A percentile compares a stretch with the other conserved stretches of the same genome.
Evolutionary conservation across 148 eudicot species (phyloP).

Genomic region (Polygonum aviculare): DNA sequence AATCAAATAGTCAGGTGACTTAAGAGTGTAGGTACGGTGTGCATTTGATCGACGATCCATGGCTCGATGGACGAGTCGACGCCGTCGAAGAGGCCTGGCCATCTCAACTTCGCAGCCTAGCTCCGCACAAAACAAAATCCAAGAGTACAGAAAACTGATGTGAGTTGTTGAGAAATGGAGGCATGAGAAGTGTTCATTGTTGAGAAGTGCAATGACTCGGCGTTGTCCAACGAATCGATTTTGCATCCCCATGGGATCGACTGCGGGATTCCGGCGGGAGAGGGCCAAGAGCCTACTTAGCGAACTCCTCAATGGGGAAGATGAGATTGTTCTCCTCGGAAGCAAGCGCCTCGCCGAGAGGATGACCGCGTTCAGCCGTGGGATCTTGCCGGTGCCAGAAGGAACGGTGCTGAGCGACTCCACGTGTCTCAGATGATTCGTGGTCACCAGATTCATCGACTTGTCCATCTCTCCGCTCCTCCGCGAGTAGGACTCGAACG

Average conservation of each 20-base stretch:
- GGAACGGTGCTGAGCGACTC: conserved; percentile 39
- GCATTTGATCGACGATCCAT: conserved; percentile 92
- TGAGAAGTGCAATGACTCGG: no score
- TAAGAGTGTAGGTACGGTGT: conserved; percentile 29
- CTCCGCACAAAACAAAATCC: background rate
- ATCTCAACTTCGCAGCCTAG: conserved; percentile 84
- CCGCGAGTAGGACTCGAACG: background rate
- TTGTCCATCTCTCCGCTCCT: conserved; percentile 6
- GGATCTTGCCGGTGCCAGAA: conserved; percentile 54
- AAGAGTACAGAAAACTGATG: background rate
- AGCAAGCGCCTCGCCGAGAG: conserved; percentile 78
- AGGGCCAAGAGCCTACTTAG: conserved; percentile 37
- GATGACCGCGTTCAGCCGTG: conserved; percentile 59
- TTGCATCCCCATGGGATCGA: no score
- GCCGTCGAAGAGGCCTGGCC: conserved; percentile 63
- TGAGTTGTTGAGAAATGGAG: background rate
- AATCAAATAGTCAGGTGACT: background rate
- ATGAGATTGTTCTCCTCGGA: conserved; percentile 78
- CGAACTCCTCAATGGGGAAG: conserved; percentile 51
- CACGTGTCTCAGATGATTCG: conserved; percentile 58
- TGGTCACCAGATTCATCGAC: conserved; percentile 25
- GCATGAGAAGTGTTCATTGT: background rate
- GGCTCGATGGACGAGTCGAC: conserved; percentile 55
- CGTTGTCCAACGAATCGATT: no score
- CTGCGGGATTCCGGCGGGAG: no score